A percentile compares a stretch with the other conserved stretches of the same genome.
Conservation (phyloP, 495 filamentous ascomycete genomes). For the Penicillium cinerascens region DNA sequence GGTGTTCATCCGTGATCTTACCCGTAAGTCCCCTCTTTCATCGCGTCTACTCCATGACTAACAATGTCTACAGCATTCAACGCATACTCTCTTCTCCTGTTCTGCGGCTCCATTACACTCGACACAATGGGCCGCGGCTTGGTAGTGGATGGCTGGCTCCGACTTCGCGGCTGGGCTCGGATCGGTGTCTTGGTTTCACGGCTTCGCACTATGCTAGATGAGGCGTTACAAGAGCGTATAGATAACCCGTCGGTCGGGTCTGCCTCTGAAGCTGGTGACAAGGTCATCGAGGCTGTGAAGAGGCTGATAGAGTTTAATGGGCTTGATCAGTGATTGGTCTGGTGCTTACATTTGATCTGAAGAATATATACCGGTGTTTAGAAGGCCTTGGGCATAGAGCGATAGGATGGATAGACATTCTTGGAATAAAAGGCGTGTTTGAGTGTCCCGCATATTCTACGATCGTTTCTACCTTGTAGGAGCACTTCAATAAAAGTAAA, state of each 20-base stretch:
- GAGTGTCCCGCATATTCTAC: neutral
- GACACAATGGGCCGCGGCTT: conserved; percentile 87
- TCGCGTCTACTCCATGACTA: neutral
- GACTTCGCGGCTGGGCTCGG: conserved; percentile 87
- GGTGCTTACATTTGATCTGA: neutral
- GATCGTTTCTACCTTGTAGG: neutral
- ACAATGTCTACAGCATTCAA: conserved; percentile 66
- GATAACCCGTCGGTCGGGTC: conserved; percentile 61
- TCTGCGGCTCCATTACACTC: conserved; percentile 76
- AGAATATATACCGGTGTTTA: neutral
- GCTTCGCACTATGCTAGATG: conserved; percentile 81
- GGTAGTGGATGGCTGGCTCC: conserved; percentile 89
- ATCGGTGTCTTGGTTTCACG: conserved; percentile 87
- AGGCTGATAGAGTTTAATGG: conserved; percentile 84
- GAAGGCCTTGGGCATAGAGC: neutral
- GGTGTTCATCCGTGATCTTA: conserved; percentile 81
- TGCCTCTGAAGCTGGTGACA: conserved; percentile 40
- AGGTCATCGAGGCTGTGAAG: conserved; percentile 72
- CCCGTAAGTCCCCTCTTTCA: conserved; percentile 57
- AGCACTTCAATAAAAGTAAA: neutral
- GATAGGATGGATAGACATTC: neutral
- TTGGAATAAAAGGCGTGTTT: neutral
- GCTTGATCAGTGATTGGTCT: conserved; percentile 62
- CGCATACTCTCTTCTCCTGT: conserved; percentile 84
- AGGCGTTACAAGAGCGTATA: conserved; percentile 70